phyloP scores from a whole-genome alignment of 1,139 yeast genomes.

The Magnusiomyces starmeri region DNA sequence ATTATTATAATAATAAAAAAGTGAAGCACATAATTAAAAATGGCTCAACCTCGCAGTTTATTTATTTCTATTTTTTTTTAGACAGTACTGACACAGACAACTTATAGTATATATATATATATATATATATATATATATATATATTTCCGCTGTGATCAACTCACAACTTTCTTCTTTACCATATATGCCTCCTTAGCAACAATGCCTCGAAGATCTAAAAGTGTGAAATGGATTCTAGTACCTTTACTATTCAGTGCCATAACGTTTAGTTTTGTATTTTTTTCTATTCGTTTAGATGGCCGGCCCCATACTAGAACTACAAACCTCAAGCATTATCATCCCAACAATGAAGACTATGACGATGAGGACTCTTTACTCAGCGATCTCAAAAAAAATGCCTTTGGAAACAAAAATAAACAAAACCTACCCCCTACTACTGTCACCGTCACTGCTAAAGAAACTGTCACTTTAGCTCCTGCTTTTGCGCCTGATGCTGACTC shows the following conservation, averaged over 20 bases:
- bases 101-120: too few species aligned
- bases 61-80: too few species aligned
- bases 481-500: background rate
- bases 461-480: background rate
- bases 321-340: too few species aligned
- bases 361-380: too few species aligned
- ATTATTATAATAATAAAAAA: too few species aligned
- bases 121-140: background rate
- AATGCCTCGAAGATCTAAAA: background rate
- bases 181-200: background rate
- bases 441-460: slow-evolving; percentile 2
- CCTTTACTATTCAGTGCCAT: background rate
- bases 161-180: background rate
- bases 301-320: too few species aligned
- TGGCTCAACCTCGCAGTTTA: too few species aligned
- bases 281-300: slow-evolving; percentile 1
- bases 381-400: too few species aligned
- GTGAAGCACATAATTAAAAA: too few species aligned
- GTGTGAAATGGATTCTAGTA: background rate
- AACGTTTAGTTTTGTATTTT: background rate
- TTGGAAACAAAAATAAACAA: background rate
- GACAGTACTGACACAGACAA: too few species aligned
- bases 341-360: too few species aligned
- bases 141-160: background rate
- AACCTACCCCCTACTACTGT: background rate